Percentiles rank a stretch among this genome's conserved stretches.
Conservation (phyloP, 2,329 filamentous ascomycete genomes). For the Venturia oleaginea region DNA sequence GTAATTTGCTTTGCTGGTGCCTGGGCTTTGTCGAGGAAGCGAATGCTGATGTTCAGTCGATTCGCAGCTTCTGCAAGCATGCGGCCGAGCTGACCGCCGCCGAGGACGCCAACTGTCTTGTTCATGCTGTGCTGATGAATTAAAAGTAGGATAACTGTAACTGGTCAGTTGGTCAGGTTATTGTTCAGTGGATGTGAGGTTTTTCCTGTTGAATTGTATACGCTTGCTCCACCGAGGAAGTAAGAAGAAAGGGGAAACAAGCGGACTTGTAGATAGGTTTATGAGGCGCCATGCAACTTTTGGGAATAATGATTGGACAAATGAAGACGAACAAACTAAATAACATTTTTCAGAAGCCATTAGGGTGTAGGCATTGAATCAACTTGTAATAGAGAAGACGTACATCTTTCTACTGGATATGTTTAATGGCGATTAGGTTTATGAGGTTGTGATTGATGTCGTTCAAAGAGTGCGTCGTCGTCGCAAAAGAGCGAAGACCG, state of each 20-base stretch:
- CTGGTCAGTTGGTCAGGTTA: neutral
- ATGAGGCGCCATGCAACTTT: no score
- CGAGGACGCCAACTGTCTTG: conserved; percentile 30
- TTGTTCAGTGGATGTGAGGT: no score
- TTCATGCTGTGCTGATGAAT: conserved; percentile 11
- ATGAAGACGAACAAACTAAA: neutral
- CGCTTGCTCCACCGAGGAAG: neutral
- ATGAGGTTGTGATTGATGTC: neutral
- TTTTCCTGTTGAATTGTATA: no score
- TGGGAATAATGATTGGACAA: neutral
- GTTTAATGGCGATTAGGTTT: neutral
- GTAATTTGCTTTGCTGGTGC: conserved; percentile 82
- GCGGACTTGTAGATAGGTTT: no score
- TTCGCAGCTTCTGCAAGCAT: conserved; percentile 91
- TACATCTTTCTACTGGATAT: neutral
- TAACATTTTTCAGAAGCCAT: neutral
- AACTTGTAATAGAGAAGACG: neutral
- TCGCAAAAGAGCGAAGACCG: neutral
- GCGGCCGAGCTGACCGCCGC: conserved; percentile 60
- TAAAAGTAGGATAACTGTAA: neutral
- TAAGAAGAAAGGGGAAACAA: neutral
- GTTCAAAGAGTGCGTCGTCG: neutral
- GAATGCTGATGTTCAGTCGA: conserved; percentile 66
- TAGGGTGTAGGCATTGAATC: neutral
- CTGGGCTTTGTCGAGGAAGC: conserved; percentile 66